Percentiles rank a stretch among this genome's conserved stretches.
phyloP scores from a whole-genome alignment of 768 basidiomycete species.

The Rhizopogon sp. region DNA sequence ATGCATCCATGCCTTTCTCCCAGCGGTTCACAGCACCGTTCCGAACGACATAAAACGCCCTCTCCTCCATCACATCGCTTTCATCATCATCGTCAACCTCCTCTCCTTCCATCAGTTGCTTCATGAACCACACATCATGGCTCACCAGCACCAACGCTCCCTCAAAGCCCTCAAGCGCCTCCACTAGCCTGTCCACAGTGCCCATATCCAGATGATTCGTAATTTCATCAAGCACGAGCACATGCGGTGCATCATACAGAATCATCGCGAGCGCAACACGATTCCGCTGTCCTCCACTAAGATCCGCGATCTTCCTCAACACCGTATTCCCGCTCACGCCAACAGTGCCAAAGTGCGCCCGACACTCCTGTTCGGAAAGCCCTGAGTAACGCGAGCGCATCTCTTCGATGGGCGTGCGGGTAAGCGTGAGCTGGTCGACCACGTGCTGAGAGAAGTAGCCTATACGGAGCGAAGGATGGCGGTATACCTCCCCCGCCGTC shows the following conservation, averaged over 20 bases:
- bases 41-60: slow-evolving; percentile 15
- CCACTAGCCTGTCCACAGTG: slow-evolving; percentile 52
- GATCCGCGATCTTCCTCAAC: slow-evolving; percentile 18
- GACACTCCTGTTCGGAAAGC: slow-evolving; percentile 26
- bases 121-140: slow-evolving; percentile 45
- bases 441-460: slow-evolving; percentile 62
- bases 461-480: slow-evolving; percentile 49
- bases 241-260: slow-evolving; percentile 46
- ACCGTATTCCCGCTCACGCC: slow-evolving; percentile 8
- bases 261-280: slow-evolving; percentile 55
- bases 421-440: slow-evolving; percentile 43
- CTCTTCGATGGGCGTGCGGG: slow-evolving; percentile 18
- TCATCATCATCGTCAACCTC: slow-evolving; percentile 17
- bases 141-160: slow-evolving; percentile 62
- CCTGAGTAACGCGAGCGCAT: slow-evolving; percentile 21
- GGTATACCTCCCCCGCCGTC: slow-evolving; percentile 40
- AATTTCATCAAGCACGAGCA: slow-evolving; percentile 55
- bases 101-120: slow-evolving; percentile 18
- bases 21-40: slow-evolving; percentile 19
- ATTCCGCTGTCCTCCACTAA: slow-evolving; percentile 9
- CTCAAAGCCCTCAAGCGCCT: slow-evolving; percentile 42
- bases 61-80: slow-evolving; percentile 13
- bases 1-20: slow-evolving; percentile 23
- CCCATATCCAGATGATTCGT: slow-evolving; percentile 66
- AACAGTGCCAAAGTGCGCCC: slow-evolving; percentile 10